Evolutionary conservation across 257 asterid genomes (phyloP).

Genomic region (Solanum raphanifolium): DNA sequence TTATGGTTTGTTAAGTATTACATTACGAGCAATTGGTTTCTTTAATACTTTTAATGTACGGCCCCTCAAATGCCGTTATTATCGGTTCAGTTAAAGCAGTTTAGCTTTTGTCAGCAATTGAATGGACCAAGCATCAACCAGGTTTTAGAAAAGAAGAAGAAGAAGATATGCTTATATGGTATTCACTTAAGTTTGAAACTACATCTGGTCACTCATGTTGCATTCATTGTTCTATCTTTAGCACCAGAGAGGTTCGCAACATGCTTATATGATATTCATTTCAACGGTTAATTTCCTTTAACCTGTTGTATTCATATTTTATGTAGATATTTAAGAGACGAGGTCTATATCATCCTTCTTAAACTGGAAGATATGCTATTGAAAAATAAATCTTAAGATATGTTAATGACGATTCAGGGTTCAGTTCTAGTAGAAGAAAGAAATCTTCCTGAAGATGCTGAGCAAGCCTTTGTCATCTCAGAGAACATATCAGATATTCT

Average conservation of each 20-base stretch:
- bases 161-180: background rate
- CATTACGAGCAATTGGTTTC: background rate
- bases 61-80: background rate
- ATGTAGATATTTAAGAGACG: background rate
- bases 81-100: background rate
- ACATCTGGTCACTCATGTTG: background rate
- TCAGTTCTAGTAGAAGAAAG: constrained; percentile 44
- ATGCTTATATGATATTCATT: background rate
- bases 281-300: background rate
- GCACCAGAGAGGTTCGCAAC: background rate
- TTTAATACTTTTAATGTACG: background rate
- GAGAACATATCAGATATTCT: constrained; percentile 30
- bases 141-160: background rate
- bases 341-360: background rate
- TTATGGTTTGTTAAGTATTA: background rate
- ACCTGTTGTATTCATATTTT: background rate
- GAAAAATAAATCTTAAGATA: background rate
- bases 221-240: background rate
- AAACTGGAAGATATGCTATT: background rate
- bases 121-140: background rate
- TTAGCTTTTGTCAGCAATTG: background rate
- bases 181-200: background rate
- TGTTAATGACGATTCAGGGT: constrained; percentile 37
- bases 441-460: constrained; percentile 53
- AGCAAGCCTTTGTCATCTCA: constrained; percentile 68